Evolutionary conservation across 192 early-diverging fungal species (phyloP).

Genomic region (Linnemannia zychae): DNA sequence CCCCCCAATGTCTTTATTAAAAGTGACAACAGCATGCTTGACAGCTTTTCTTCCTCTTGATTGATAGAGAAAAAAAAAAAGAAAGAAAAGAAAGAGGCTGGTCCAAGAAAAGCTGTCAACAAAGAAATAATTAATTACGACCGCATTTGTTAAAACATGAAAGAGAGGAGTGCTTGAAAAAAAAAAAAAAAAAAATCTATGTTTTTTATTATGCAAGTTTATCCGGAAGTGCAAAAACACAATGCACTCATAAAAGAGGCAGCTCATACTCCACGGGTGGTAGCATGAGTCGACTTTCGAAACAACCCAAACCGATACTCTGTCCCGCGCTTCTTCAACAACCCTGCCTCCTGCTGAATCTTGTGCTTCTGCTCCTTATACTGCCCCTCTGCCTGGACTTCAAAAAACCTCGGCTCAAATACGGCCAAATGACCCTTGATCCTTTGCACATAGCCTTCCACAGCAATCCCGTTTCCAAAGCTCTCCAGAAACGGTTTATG

Average conservation of each 20-base stretch:
- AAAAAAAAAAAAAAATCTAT: not conserved
- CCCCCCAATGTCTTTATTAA: too few relatives aligned
- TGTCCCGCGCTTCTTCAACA: slow-evolving; percentile 32
- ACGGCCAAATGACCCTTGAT: slow-evolving; percentile 47
- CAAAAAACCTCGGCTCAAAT: slow-evolving; percentile 54
- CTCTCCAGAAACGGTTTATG: slow-evolving; percentile 53
- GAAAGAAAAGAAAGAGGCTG: not conserved
- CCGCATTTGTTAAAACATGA: too few relatives aligned
- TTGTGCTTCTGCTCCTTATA: slow-evolving; percentile 35
- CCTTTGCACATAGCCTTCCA: slow-evolving; percentile 45
- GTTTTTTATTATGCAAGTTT: not conserved
- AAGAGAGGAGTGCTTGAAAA: too few relatives aligned
- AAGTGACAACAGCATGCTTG: too few relatives aligned
- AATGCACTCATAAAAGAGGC: not conserved
- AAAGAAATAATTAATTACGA: too few relatives aligned
- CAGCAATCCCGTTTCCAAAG: slow-evolving; percentile 50
- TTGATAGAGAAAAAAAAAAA: not conserved
- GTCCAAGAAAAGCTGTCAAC: too few relatives aligned
- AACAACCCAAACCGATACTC: slow-evolving; percentile 32
- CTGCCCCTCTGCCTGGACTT: slow-evolving; percentile 43
- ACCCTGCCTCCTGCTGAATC: not conserved
- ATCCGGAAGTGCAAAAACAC: not conserved
- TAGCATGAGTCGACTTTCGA: slow-evolving; percentile 27
- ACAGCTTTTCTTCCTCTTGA: not conserved
- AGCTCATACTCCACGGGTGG: not conserved